Conservation (phyloP, 208 protist species). For the Kentomonas sorsogonicus region DNA sequence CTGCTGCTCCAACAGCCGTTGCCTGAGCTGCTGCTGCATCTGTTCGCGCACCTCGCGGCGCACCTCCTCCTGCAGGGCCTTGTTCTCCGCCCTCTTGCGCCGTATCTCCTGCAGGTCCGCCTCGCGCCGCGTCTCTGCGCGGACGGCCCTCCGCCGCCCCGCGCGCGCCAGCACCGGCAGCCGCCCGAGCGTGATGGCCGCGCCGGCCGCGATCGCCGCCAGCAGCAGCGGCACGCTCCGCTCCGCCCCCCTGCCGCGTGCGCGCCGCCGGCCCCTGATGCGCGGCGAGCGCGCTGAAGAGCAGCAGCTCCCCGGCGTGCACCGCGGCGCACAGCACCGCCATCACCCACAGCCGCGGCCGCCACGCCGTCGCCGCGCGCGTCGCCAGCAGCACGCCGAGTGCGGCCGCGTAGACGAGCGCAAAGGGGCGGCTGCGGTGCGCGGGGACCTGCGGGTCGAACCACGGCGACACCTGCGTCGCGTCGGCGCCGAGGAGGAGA, state of each 20-base stretch:
- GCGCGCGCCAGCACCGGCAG: no score
- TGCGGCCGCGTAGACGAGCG: slow-evolving; percentile 31
- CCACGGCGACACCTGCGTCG: slow-evolving; percentile 31
- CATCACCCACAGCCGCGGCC: slow-evolving; percentile 32
- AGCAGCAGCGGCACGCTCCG: no score
- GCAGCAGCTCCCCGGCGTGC: slow-evolving; percentile 27
- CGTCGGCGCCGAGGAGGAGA: no score
- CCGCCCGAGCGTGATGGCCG: no score
- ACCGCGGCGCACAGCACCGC: slow-evolving; percentile 33
- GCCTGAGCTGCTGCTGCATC: slow-evolving; percentile 7
- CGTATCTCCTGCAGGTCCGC: no score
- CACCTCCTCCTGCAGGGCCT: no score
- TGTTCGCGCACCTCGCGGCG: no score
- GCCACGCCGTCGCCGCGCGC: slow-evolving; percentile 22
- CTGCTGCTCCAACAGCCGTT: slow-evolving; percentile 18
- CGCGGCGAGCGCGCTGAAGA: slow-evolving; percentile 21
- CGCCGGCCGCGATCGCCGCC: no score
- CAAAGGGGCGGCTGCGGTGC: slow-evolving; percentile 21
- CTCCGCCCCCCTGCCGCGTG: no score
- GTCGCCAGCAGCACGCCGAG: slow-evolving; percentile 27
- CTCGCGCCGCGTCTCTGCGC: no score
- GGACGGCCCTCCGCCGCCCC: no score
- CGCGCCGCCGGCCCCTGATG: slow-evolving; percentile 26
- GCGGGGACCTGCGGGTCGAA: slow-evolving; percentile 32
- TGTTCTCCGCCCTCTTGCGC: no score